Conservation (phyloP, 2,329 filamentous ascomycete genomes). For the Xylariaceae sp. region DNA sequence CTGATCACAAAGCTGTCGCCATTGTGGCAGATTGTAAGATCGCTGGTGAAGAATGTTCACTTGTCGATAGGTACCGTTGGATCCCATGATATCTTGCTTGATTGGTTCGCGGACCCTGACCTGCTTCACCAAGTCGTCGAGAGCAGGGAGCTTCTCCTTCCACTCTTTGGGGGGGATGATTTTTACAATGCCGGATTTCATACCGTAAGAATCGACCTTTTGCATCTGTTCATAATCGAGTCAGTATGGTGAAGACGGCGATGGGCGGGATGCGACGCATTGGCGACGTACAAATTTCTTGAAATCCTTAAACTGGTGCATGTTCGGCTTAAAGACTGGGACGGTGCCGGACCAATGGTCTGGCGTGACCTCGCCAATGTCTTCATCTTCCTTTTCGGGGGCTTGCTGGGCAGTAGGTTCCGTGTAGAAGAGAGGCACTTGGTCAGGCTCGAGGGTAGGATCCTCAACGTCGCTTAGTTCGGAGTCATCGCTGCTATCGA, state of each 20-base stretch:
- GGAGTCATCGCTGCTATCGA: constrained; percentile 63
- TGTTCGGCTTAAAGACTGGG: constrained; percentile 93
- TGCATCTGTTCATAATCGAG: constrained; percentile 61
- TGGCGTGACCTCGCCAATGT: constrained; percentile 80
- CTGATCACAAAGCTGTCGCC: constrained; percentile 91
- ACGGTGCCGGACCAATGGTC: constrained; percentile 92
- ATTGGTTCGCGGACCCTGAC: constrained; percentile 96
- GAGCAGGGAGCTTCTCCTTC: constrained; percentile 78
- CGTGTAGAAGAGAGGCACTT: constrained; percentile 22
- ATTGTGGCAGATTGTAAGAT: constrained; percentile 95
- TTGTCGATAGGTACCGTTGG: constrained; percentile 93
- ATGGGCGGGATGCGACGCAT: background rate
- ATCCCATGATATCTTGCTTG: constrained; percentile 97
- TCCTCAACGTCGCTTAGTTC: constrained; percentile 71
- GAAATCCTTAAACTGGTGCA: constrained; percentile 95
- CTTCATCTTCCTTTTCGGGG: constrained; percentile 51
- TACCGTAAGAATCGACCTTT: constrained; percentile 91
- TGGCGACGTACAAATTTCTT: constrained; percentile 75
- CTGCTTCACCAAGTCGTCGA: constrained; percentile 87
- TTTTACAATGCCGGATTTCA: constrained; percentile 97
- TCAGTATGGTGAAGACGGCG: constrained; percentile 39
- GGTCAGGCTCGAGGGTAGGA: constrained; percentile 45
- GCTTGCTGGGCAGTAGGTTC: constrained; percentile 14
- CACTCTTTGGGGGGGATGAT: constrained; percentile 93
- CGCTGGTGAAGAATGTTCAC: constrained; percentile 96